Base-by-base conservation (phyloP, 257 asterid genomes). In the Jacaranda mimosifolia region DNA sequence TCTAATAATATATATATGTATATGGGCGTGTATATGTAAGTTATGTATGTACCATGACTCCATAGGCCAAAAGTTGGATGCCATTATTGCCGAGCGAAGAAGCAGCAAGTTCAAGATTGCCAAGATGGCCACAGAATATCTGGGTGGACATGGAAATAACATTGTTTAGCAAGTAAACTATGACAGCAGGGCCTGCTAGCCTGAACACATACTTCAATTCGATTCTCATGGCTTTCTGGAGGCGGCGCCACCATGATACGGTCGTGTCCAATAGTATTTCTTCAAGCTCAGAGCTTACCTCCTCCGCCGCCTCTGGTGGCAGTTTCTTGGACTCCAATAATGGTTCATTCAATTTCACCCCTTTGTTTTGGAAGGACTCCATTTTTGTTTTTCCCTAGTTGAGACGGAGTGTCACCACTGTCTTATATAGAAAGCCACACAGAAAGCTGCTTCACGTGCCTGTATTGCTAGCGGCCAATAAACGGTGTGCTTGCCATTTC, bases 71-170 rank as follows among this genome's bases (percentile, higher is more conserved):
- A 19, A 86, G 86, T 58, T 89, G 94, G 80, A 89, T 73, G 10
- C 91, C 94, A 15, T 63, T 82, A 74, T 89, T 89, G 63, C 90
- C 89, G 3, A 89, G 78, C 32, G 90, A 74, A 35, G 91, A 77
- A 49, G 87, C 94, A 12, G 94, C 94, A 57, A 89, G 94, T 58
- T 89, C 91, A 10, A 84, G 84, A 43, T 85, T 89, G 8, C 94
- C 94, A 55, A 89, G 90, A 72, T 89, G 94, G 74, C 94, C 94
- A 19, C 90, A 87, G 70, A 87, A 87, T 1, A 89, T 89, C 35
- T 89, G 94, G 3, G 94, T 87, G 38, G 89, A 85, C 79, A 87
- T 79, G 14, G 91, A 84, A 67, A 63, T 85, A 1, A 85, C 17
- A 18, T 80, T 85, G 39, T 87, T 87, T 9, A 89, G 81, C 66